These are phyloP conservation scores for Vitis vinifera DNA, from an alignment of 164 flowering plant genomes.

Conservation along the genomic window ASM3070453v1 NC_081814.1:1003001-1003500, in stretches of 20 bases:
- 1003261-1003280: constrained; percentile 58
- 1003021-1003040: constrained; percentile 24
- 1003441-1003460: too few species aligned
- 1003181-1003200: constrained; percentile 27
- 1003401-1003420: too few species aligned
- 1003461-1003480: too few species aligned
- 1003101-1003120: constrained; percentile 49
- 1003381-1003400: background rate
- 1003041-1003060: constrained; percentile 38
- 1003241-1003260: constrained; percentile 70
- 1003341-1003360: background rate
- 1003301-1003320: constrained; percentile 17
- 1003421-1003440: too few species aligned
- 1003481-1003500: too few species aligned
- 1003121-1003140: constrained; percentile 89
- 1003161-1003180: constrained; percentile 22
- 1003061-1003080: constrained; percentile 45
- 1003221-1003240: constrained; percentile 44
- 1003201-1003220: constrained; percentile 60
- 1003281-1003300: constrained; percentile 3
- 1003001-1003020: constrained; percentile 38
- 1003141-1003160: constrained; percentile 23
- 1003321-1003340: background rate
- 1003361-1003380: constrained; percentile 5
- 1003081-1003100: constrained; percentile 53